phyloP scores from a whole-genome alignment of 129 eudicot species.

The Mikania micrantha region DNA sequence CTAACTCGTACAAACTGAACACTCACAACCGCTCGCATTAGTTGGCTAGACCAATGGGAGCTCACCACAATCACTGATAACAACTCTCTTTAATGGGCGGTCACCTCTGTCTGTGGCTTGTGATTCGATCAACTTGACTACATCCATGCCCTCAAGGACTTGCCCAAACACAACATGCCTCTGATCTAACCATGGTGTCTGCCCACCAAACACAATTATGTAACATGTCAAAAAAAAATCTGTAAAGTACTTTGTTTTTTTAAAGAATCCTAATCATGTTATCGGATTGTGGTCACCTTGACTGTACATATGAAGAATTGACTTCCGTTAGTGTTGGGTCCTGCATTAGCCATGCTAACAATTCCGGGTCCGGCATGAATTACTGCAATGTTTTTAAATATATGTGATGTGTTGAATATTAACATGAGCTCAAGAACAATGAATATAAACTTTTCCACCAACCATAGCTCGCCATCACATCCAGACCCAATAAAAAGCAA shows the following conservation, averaged over 20 bases:
- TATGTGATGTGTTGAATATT: neutral
- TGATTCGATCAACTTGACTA: slow-evolving; percentile 69
- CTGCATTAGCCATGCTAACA: slow-evolving; percentile 98
- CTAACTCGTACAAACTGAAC: slow-evolving; percentile 17
- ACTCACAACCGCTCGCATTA: neutral
- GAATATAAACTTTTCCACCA: neutral
- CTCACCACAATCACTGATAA: slow-evolving; percentile 88
- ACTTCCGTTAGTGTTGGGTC: slow-evolving; percentile 93
- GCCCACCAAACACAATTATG: slow-evolving; percentile 9
- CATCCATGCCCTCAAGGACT: slow-evolving; percentile 91
- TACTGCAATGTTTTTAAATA: slow-evolving; percentile 48
- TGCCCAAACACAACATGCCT: slow-evolving; percentile 92
- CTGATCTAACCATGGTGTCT: slow-evolving; percentile 93
- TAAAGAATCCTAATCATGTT: neutral
- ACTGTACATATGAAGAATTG: slow-evolving; percentile 90
- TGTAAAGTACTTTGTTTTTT: neutral
- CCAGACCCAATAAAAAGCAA: neutral
- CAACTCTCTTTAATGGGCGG: slow-evolving; percentile 68
- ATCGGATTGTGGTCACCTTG: slow-evolving; percentile 40
- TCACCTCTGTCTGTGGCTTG: slow-evolving; percentile 90
- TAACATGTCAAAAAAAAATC: neutral
- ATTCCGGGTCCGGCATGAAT: slow-evolving; percentile 83
- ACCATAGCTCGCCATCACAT: neutral
- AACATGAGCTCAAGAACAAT: neutral
- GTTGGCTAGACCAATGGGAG: slow-evolving; percentile 55